A percentile compares a stretch with the other conserved stretches of the same genome.
Conservation (phyloP, 108 stramenopile genomes). For the Skeletonema grethae region DNA sequence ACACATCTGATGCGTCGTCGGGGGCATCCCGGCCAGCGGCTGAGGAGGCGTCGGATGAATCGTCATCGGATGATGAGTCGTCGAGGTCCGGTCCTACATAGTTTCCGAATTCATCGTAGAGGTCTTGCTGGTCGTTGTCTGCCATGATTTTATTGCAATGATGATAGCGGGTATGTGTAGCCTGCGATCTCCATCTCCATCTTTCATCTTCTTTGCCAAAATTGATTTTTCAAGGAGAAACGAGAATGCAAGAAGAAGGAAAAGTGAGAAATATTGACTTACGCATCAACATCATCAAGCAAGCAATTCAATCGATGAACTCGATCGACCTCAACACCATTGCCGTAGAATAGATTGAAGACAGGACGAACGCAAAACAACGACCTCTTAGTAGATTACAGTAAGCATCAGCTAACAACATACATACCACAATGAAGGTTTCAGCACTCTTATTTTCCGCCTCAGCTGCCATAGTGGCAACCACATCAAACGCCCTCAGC, state of each 20-base stretch:
- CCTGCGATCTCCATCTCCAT: too few species aligned
- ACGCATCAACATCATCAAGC: too few species aligned
- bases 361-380: too few species aligned
- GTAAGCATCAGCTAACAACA: neutral
- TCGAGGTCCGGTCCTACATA: conserved; percentile 99
- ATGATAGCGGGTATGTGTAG: too few species aligned
- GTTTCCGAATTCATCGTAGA: conserved; percentile 99
- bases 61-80: conserved; percentile 60
- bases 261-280: too few species aligned
- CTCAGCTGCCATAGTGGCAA: conserved; percentile 11
- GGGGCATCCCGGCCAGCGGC: conserved; percentile 32
- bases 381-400: too few species aligned
- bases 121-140: conserved; percentile 79
- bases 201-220: too few species aligned
- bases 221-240: too few species aligned
- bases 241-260: too few species aligned
- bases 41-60: conserved; percentile 36
- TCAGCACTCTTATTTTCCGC: conserved; percentile 9
- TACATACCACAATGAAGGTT: conserved; percentile 3
- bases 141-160: conserved; percentile 23
- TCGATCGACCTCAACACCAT: neutral
- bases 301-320: neutral
- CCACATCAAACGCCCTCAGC: conserved; percentile 18
- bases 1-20: conserved; percentile 82
- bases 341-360: too few species aligned